A percentile compares a stretch with the other conserved stretches of the same genome.
phyloP scores from a whole-genome alignment of 768 basidiomycete genomes.

The Saitozyma sp. region DNA sequence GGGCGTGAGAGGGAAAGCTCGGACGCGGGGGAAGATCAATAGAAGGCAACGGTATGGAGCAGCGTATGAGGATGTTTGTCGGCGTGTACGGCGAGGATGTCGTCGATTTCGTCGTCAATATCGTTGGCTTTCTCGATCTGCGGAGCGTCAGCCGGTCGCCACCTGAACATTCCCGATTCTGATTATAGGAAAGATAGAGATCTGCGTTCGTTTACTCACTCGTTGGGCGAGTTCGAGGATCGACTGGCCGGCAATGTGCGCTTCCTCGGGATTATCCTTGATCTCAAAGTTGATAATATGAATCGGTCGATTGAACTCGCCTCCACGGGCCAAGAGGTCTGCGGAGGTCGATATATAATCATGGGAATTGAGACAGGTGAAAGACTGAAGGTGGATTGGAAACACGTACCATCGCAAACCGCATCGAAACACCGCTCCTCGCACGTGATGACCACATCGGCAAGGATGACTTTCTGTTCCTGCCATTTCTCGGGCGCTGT shows the following conservation, averaged over 20 bases:
- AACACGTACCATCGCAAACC: constrained; percentile 84
- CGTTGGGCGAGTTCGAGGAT: constrained; percentile 87
- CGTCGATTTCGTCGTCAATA: constrained; percentile 86
- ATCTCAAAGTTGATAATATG: constrained; percentile 98
- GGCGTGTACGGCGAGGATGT: constrained; percentile 78
- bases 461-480: constrained; percentile 71
- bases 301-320: constrained; percentile 89
- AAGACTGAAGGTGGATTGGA: constrained; percentile 1
- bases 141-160: background rate
- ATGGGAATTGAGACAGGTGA: too few species aligned
- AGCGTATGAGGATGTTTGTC: constrained; percentile 89
- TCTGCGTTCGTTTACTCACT: constrained; percentile 54
- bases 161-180: background rate
- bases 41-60: constrained; percentile 87
- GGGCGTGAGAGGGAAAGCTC: too few species aligned
- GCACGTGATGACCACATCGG: constrained; percentile 98
- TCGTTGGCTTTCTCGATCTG: constrained; percentile 85
- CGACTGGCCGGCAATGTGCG: constrained; percentile 89
- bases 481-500: constrained; percentile 96
- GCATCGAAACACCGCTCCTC: constrained; percentile 98
- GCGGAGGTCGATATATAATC: background rate
- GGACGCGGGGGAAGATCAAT: constrained; percentile 55
- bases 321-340: constrained; percentile 81
- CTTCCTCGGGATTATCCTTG: constrained; percentile 99
- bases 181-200: constrained; percentile 15